Conservation (phyloP, 108 stramenopile species). For the Fistulifera solaris region DNA sequence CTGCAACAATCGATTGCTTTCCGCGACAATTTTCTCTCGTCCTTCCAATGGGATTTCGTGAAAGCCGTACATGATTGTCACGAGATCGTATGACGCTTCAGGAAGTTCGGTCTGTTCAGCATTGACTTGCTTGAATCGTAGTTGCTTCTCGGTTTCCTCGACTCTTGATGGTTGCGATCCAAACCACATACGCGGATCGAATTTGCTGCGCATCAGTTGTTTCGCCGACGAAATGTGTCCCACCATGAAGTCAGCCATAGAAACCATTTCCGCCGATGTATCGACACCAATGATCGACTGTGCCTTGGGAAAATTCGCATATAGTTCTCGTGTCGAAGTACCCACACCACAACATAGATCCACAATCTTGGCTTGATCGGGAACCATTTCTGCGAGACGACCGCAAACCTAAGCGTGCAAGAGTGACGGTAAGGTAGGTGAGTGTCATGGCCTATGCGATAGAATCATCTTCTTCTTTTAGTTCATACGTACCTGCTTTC, state of each 20-base stretch:
- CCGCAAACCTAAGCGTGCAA: neutral
- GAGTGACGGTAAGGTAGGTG: neutral
- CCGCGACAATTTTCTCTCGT: slow-evolving; percentile 42
- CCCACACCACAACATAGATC: slow-evolving; percentile 82
- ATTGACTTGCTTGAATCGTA: slow-evolving; percentile 28
- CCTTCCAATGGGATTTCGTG: slow-evolving; percentile 64
- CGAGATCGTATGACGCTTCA: slow-evolving; percentile 37
- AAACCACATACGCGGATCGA: neutral
- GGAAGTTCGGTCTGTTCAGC: slow-evolving; percentile 55
- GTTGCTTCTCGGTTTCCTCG: neutral
- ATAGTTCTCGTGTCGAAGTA: slow-evolving; percentile 62
- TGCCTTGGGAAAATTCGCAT: slow-evolving; percentile 59
- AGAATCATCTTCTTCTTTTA: too few relatives aligned
- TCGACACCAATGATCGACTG: slow-evolving; percentile 53
- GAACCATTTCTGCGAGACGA: slow-evolving; percentile 12
- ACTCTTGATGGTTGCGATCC: neutral
- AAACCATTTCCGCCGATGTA: slow-evolving; percentile 72
- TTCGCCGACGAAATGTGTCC: too few relatives aligned
- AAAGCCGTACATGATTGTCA: slow-evolving; percentile 61
- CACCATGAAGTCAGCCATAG: slow-evolving; percentile 48
- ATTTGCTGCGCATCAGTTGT: too few relatives aligned
- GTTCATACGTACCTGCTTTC: slow-evolving; percentile 22
- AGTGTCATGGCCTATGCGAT: neutral
- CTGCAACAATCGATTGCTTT: slow-evolving; percentile 53
- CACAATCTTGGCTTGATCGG: slow-evolving; percentile 36